phyloP scores from a whole-genome alignment of 495 filamentous ascomycete genomes.

The Podospora appendiculata region DNA sequence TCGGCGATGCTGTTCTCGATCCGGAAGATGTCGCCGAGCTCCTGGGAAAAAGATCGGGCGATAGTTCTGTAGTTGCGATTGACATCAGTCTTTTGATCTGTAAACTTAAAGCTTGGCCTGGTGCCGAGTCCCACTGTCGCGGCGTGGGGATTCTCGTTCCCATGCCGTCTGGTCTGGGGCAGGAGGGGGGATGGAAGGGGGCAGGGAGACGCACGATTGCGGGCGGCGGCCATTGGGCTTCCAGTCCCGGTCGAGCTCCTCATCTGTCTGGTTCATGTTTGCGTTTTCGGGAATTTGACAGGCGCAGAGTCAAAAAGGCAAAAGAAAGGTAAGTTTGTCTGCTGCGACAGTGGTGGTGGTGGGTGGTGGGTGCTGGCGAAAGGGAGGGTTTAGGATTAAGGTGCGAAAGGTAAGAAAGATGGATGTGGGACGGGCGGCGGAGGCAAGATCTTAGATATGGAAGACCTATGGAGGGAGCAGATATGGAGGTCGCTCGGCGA shows the following conservation, averaged over 20 bases:
- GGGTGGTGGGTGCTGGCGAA: not conserved
- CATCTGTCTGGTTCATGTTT: slow-evolving; percentile 43
- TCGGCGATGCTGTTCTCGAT: slow-evolving; percentile 73
- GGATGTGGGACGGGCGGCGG: not conserved
- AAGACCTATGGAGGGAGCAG: not conserved
- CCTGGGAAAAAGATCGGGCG: slow-evolving; percentile 76
- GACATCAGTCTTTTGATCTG: slow-evolving; percentile 6
- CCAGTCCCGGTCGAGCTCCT: slow-evolving; percentile 64
- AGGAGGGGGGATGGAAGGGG: not conserved
- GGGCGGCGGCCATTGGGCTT: slow-evolving; percentile 66
- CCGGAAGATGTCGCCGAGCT: slow-evolving; percentile 82
- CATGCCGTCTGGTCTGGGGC: too few species aligned
- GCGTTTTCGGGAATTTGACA: not conserved
- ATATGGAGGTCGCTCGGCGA: too few species aligned
- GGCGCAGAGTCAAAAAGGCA: too few species aligned
- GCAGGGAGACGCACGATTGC: slow-evolving; percentile 60
- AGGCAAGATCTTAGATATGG: not conserved
- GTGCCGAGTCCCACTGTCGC: not conserved
- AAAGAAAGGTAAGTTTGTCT: too few species aligned
- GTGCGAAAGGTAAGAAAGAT: slow-evolving; percentile 3
- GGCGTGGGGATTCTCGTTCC: not conserved
- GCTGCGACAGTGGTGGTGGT: slow-evolving; percentile 1
- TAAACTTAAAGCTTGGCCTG: too few species aligned
- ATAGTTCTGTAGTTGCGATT: slow-evolving; percentile 54
- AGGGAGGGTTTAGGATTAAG: not conserved